phyloP scores from a whole-genome alignment of 2,329 filamentous ascomycete species.

The Colletotrichum chlorophyti region DNA sequence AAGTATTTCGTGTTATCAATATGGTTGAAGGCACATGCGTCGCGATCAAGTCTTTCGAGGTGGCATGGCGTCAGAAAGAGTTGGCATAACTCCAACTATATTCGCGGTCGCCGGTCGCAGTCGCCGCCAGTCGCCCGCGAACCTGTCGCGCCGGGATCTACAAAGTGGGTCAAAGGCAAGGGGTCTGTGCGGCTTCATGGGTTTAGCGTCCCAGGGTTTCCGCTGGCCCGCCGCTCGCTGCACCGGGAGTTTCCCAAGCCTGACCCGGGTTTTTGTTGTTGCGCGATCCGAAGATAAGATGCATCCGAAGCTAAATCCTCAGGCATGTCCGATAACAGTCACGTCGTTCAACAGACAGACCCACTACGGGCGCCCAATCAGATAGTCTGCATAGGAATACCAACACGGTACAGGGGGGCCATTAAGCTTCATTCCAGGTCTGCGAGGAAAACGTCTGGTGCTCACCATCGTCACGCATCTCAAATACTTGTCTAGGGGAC shows the following conservation, averaged over 20 bases:
- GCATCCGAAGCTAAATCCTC: slow-evolving; percentile 14
- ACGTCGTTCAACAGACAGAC: not conserved
- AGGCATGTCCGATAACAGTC: not conserved
- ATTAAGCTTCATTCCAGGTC: slow-evolving; percentile 13
- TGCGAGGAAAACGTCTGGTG: slow-evolving; percentile 16
- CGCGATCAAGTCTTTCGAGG: slow-evolving; percentile 13
- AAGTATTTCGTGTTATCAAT: not conserved
- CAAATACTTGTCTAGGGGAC: slow-evolving; percentile 7
- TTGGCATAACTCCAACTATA: no score
- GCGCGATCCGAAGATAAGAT: not conserved
- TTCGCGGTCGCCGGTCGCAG: no score
- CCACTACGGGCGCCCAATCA: slow-evolving; percentile 20
- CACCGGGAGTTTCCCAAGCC: not conserved
- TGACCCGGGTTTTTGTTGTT: slow-evolving; percentile 1
- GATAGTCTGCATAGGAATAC: slow-evolving; percentile 6
- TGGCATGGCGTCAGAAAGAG: slow-evolving; percentile 24
- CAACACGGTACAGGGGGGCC: no score
- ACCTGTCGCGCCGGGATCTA: slow-evolving; percentile 14
- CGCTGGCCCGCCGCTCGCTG: no score
- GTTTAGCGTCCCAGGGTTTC: not conserved
- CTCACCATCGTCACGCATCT: not conserved
- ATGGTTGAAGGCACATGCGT: slow-evolving; percentile 5
- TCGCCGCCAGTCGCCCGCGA: not conserved
- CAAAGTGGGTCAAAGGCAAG: not conserved
- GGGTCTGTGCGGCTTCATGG: not conserved